Evolutionary conservation across 495 filamentous ascomycete genomes (phyloP).

Genomic region (Penicillium silybi): DNA sequence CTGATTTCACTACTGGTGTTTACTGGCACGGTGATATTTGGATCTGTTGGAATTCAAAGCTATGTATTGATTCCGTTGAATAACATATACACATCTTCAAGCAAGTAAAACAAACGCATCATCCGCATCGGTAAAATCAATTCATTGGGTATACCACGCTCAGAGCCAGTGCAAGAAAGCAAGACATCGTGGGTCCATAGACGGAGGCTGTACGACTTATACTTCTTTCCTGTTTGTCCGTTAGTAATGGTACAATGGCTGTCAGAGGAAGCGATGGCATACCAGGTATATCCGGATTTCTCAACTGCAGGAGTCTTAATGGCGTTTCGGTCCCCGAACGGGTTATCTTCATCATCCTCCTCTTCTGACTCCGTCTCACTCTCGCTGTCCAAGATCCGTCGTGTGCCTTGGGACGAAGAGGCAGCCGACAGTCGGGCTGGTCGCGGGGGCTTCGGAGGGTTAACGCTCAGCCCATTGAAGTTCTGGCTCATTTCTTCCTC

Average conservation of each 20-base stretch:
- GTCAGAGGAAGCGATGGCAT: constrained; percentile 4
- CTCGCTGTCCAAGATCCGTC: constrained; percentile 27
- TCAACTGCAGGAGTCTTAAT: constrained; percentile 58
- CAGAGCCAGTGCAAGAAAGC: not conserved
- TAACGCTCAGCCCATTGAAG: constrained; percentile 40
- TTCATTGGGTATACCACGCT: constrained; percentile 1
- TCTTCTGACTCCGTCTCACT: constrained; percentile 49
- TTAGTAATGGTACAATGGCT: not conserved
- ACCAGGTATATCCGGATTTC: constrained; percentile 53
- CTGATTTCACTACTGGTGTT: not conserved
- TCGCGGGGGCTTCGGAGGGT: constrained; percentile 40
- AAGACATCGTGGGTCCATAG: not conserved
- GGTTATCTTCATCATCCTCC: constrained; percentile 67
- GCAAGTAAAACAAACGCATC: not conserved
- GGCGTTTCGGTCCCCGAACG: constrained; percentile 74
- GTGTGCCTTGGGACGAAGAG: constrained; percentile 21
- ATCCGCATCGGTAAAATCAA: constrained; percentile 1
- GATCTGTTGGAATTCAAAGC: not conserved
- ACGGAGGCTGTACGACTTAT: not conserved
- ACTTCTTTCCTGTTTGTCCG: constrained; percentile 20
- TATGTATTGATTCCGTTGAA: not conserved
- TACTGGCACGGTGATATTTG: not conserved
- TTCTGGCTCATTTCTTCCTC: constrained; percentile 31
- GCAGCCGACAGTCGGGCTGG: constrained; percentile 32
- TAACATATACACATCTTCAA: not conserved